These are phyloP conservation scores for Neonectria ditissima DNA, from an alignment of 2,329 filamentous ascomycete genomes.

Conservation along the genomic window DNA sequence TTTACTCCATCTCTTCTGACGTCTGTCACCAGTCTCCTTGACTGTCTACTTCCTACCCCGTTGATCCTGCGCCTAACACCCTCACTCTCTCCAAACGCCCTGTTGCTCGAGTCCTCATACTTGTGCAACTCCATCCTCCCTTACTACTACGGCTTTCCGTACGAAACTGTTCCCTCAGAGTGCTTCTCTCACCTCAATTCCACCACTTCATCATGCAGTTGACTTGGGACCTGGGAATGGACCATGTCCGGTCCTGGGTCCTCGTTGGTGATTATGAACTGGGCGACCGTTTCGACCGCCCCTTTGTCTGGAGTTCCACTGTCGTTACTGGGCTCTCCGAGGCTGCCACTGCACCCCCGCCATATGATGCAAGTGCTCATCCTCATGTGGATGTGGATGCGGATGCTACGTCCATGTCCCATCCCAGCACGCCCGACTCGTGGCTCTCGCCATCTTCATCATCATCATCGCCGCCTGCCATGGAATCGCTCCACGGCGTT, in stretches of 20 bases:
- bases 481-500: conserved; percentile 30
- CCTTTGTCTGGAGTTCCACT: conserved; percentile 41
- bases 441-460: conserved; percentile 21
- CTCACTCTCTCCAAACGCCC: background rate
- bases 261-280: conserved; percentile 39
- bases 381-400: conserved; percentile 23
- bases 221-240: conserved; percentile 45
- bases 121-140: conserved; percentile 3
- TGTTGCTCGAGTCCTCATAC: background rate
- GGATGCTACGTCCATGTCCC: conserved; percentile 27
- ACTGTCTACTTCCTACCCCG: background rate
- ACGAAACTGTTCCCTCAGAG: conserved; percentile 3
- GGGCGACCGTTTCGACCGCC: conserved; percentile 37
- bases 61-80: background rate
- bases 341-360: conserved; percentile 33
- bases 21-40: conserved; percentile 4
- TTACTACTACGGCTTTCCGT: conserved; percentile 3
- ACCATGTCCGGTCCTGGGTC: conserved; percentile 47
- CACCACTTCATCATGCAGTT: conserved; percentile 40
- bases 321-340: conserved; percentile 43
- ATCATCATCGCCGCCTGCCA: background rate
- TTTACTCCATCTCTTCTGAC: conserved; percentile 6
- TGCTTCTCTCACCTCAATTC: conserved; percentile 9
- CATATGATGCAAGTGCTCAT: conserved; percentile 38
- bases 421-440: conserved; percentile 28